These are phyloP conservation scores for Biscutella laevigata DNA, from an alignment of 441 rosid species.

Conservation along the genomic window DNA sequence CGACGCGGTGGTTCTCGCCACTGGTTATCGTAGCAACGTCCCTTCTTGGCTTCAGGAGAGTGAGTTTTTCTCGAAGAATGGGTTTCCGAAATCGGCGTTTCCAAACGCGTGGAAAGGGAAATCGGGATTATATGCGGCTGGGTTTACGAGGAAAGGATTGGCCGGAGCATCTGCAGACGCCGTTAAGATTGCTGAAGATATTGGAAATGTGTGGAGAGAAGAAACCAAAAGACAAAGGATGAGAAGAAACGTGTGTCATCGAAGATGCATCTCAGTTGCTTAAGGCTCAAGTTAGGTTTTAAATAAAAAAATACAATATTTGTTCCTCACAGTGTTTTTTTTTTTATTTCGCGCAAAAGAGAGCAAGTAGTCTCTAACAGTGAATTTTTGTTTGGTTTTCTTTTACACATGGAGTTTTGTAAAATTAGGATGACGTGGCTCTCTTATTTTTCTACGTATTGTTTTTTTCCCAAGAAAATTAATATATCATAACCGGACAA, in stretches of 20 bases:
- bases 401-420: conserved; percentile 19
- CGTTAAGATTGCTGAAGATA: conserved; percentile 51
- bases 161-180: conserved; percentile 72
- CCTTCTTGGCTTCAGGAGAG: conserved; percentile 77
- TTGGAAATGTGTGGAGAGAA: conserved; percentile 54
- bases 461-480: no score
- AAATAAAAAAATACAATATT: no score
- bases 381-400: background rate
- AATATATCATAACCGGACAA: no score
- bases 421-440: conserved; percentile 21
- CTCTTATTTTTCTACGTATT: no score
- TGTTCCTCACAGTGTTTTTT: no score
- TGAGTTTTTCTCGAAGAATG: conserved; percentile 62
- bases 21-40: conserved; percentile 78
- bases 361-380: no score
- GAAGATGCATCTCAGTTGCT: conserved; percentile 64
- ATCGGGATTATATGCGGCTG: conserved; percentile 70
- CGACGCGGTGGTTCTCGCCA: conserved; percentile 60
- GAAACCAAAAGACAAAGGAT: conserved; percentile 50
- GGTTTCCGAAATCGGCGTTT: conserved; percentile 56
- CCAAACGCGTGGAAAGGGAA: conserved; percentile 77
- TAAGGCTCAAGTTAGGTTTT: conserved; percentile 17
- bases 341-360: no score
- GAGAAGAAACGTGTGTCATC: conserved; percentile 48
- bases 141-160: conserved; percentile 83